Percentiles rank a stretch among this genome's conserved stretches.
Conservation (phyloP, 805 yeast genomes). For the Jamesozyma jinghongensis region DNA sequence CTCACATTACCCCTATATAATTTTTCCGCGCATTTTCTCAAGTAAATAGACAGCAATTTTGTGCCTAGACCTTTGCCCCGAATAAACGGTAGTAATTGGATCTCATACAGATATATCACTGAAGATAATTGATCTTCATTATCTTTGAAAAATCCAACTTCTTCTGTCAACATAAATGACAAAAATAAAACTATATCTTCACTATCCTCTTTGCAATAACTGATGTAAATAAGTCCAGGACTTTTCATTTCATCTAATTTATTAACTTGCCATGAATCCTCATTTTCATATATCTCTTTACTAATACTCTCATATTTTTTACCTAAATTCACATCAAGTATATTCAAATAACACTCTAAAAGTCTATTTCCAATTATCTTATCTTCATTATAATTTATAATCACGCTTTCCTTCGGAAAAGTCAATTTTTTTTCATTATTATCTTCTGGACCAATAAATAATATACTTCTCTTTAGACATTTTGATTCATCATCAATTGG, state of each 20-base stretch:
- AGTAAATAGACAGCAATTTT: conserved; percentile 7
- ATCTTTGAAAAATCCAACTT: conserved; percentile 9
- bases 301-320: conserved; percentile 12
- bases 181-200: conserved; percentile 11
- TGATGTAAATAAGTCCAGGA: conserved; percentile 20
- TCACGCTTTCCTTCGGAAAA: background rate
- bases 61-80: conserved; percentile 19
- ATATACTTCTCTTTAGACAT: conserved; percentile 1
- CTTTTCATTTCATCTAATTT: conserved; percentile 25
- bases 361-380: background rate
- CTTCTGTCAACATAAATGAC: conserved; percentile 25
- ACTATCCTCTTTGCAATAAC: conserved; percentile 9
- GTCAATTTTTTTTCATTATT: background rate
- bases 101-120: conserved; percentile 28
- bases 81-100: conserved; percentile 15
- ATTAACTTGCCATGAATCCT: conserved; percentile 18
- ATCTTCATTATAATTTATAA: background rate
- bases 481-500: background rate
- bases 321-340: conserved; percentile 22
- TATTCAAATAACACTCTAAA: conserved; percentile 6
- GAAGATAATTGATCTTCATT: conserved; percentile 1
- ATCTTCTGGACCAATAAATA: conserved; percentile 3
- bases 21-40: background rate
- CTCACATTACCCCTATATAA: background rate
- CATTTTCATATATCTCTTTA: conserved; percentile 15